Evolutionary conservation across 805 yeast species (phyloP), one percentile per base, ranked within the genome.

Genomic region (Metschnikowia gelsemii): DNA sequence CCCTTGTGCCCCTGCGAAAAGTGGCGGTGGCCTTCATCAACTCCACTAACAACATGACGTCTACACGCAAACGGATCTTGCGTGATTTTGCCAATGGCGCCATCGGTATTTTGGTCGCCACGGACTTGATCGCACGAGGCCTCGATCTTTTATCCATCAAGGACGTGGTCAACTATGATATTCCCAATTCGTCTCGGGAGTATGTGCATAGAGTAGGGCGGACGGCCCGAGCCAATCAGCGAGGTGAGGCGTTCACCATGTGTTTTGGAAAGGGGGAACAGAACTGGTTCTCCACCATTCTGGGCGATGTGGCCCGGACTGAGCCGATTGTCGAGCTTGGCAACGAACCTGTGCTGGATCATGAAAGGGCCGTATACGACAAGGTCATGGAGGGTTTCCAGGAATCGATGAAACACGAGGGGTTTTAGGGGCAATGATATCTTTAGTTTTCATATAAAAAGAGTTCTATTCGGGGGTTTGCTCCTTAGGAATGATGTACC

Each of bases 61-160:
- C 75, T 12, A 45, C 54, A 21, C 76, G 93, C 32, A 64, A 70
- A 35, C 75, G 76, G 50, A 66, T 82, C 1, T 68, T 93, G 40
- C 71, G 76, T 29, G 72, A 72, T 5, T 90, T 93, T 56, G 69
- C 77, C 11, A 54, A 59, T 2, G 80, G 80, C 13, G 69, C 74
- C 1, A 65, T 79, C 35, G 66, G 72, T 31, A 57, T 88, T 26
- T 69, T 78, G 60, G 82, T 76, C 45, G 89, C 87, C 19, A 93
- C 99, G 0, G 99, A 93, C 65, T 72, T 93, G 53, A 84, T 93
- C 61, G 86, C 97, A n/a, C 81, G 99, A 65, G 99, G 99, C 68
- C 77, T 93, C 36, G 96, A 91, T 64, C 74, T 93, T 32, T 64
- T 74, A 12, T 72, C 79, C 3, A 78, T 93, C 35, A 72, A 78